Percentiles rank a stretch among this genome's conserved stretches.
Conservation (phyloP, 2,329 filamentous ascomycete genomes). For the Arachnopeziza araneosa region DNA sequence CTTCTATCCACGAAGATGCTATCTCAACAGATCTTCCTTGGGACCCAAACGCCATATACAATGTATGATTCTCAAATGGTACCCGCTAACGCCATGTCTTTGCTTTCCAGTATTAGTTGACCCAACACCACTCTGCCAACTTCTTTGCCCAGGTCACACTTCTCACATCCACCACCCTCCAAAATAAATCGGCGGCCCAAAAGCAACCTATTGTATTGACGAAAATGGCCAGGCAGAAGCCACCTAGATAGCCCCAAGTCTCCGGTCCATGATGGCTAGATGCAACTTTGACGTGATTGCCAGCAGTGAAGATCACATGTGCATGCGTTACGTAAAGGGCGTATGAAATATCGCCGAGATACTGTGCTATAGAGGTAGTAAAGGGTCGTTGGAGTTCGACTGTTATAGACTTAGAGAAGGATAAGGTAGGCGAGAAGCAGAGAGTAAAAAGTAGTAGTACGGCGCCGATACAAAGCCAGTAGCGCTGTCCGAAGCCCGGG, state of each 20-base stretch:
- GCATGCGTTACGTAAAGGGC: background rate
- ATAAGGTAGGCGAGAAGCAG: background rate
- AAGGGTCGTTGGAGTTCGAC: background rate
- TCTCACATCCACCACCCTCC: background rate
- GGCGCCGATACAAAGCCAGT: background rate
- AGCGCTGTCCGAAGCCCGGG: background rate
- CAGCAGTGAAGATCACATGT: background rate
- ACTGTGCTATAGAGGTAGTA: background rate
- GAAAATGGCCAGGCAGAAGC: background rate
- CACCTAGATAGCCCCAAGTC: background rate
- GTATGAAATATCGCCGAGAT: background rate
- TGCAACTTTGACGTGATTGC: background rate
- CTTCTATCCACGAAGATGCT: no score
- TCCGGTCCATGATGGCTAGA: background rate
- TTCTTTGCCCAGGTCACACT: background rate
- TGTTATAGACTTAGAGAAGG: background rate
- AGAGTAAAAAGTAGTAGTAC: background rate
- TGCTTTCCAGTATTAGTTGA: background rate
- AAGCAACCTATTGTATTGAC: background rate
- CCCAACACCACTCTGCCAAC: background rate
- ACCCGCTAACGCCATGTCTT: no score
- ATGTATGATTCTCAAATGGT: no score
- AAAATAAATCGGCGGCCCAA: background rate
- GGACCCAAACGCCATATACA: no score
- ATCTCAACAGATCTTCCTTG: no score